Conservation (phyloP, 1,139 yeast genomes). For the Hansenula sp. region DNA sequence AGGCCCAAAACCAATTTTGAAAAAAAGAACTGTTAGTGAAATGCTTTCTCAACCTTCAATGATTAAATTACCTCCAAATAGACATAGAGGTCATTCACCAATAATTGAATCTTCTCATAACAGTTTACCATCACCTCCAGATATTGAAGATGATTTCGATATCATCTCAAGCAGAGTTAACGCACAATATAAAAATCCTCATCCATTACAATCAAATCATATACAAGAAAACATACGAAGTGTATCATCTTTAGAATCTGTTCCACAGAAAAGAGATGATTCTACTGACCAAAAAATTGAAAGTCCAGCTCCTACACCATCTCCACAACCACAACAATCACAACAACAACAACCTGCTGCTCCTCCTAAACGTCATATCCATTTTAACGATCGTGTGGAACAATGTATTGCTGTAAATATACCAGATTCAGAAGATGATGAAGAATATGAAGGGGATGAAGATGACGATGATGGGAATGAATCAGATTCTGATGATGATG, state of each 20-base stretch:
- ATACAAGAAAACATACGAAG: background rate
- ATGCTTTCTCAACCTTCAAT: slow-evolving; percentile 32
- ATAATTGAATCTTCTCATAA: slow-evolving; percentile 5
- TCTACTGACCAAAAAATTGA: background rate
- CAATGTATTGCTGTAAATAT: slow-evolving; percentile 77
- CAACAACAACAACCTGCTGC: too few species aligned
- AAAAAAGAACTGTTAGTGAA: slow-evolving; percentile 76
- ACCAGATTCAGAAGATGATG: slow-evolving; percentile 29
- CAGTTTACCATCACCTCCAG: slow-evolving; percentile 33
- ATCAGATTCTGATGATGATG: slow-evolving; percentile 18
- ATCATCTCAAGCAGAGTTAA: slow-evolving; percentile 56
- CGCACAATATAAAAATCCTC: slow-evolving; percentile 33
- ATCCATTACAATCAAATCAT: background rate
- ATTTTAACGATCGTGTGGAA: slow-evolving; percentile 88
- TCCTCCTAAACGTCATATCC: slow-evolving; percentile 58
- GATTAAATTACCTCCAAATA: slow-evolving; percentile 9
- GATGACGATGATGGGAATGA: slow-evolving; percentile 17
- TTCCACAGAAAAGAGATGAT: background rate
- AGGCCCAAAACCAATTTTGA: slow-evolving; percentile 66
- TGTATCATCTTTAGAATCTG: background rate
- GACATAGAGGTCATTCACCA: slow-evolving; percentile 9
- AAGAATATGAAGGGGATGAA: slow-evolving; percentile 17
- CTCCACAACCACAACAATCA: slow-evolving; percentile 6
- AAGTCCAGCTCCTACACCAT: background rate
- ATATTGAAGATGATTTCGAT: slow-evolving; percentile 46